phyloP scores from a whole-genome alignment of 169 alveolate species.

The Plasmodium yoelii region DNA sequence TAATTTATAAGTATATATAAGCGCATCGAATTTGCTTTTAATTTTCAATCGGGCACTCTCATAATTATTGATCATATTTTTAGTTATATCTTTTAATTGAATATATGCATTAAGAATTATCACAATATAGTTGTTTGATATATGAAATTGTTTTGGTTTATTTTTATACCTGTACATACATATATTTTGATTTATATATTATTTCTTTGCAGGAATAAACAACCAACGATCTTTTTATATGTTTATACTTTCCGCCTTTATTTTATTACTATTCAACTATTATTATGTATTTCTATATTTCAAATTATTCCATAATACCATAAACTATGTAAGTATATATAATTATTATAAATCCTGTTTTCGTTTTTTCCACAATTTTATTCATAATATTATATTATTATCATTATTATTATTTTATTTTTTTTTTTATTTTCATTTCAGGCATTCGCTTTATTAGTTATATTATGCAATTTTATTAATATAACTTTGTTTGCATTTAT shows the following conservation, averaged over 20 bases:
- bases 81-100: too few relatives aligned
- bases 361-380: background rate
- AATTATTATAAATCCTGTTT: background rate
- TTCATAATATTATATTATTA: background rate
- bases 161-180: too few relatives aligned
- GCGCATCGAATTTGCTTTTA: background rate
- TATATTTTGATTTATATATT: slow-evolving; percentile 81
- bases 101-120: too few relatives aligned
- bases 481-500: slow-evolving; percentile 86
- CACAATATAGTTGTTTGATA: too few relatives aligned
- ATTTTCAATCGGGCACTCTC: background rate
- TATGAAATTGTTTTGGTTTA: too few relatives aligned
- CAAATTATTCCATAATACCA: slow-evolving; percentile 19
- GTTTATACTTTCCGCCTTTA: slow-evolving; percentile 74
- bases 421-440: slow-evolving; percentile 56
- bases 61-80: too few relatives aligned
- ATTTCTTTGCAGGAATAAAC: slow-evolving; percentile 74
- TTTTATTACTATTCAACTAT: slow-evolving; percentile 35
- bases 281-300: slow-evolving; percentile 71
- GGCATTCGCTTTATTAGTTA: slow-evolving; percentile 48
- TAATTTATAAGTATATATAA: slow-evolving; percentile 51
- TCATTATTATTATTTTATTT: too few relatives aligned
- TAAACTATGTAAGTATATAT: slow-evolving; percentile 61
- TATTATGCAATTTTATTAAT: slow-evolving; percentile 79
- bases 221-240: slow-evolving; percentile 83